Base-by-base conservation (phyloP, 805 yeast species). In the Starmerella roubikii region DNA sequence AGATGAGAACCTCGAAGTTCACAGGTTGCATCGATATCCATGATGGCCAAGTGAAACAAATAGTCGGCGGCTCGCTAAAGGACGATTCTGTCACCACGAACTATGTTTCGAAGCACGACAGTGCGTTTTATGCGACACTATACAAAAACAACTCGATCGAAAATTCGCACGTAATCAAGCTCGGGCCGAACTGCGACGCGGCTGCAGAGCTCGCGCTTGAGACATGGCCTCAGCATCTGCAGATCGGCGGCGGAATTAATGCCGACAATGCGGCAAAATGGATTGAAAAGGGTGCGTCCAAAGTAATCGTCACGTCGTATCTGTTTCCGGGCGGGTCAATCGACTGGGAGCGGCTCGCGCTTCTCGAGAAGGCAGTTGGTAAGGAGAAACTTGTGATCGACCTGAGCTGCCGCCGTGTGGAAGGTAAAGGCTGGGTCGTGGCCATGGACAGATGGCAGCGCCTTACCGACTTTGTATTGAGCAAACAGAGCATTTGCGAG, bases 361-460 rank as follows among this genome's bases (percentile, higher is more conserved):
- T 54, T 12, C 53, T 91, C 15, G 69, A 69, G 13, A 35, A 52
- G 0, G 45, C 66, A 17, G 77, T 88, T 16, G 94, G 94, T 0
- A 72, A 68, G 38, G 58, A 64, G 13, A 65, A 66, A 3, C 60
- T 91, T n/a, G 86, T 91, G 8, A 77, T 91, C 31, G 98, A 91
- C 57, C 66, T 91, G 52, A 83, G 94, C 56, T 88, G 97, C 57
- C 69, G 93, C 43, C 59, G 62, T 15, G 54, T 51, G n/a, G 51
- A 53, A 3, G 45, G 53, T 37, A 60, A 56, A 2, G 57, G 65
- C 32, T 91, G 98, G 98, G 69, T 78, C 26, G 98, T 91, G n/a
- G 95, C 97, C 2, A 91, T 85, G 75, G 86, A 91, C 60, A 80
- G 85, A 59, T 91, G 99, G 99, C 96, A 86, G 57, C 80, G 86